phyloP scores from a whole-genome alignment of 495 filamentous ascomycete species.

The Aspergillus affinis region DNA sequence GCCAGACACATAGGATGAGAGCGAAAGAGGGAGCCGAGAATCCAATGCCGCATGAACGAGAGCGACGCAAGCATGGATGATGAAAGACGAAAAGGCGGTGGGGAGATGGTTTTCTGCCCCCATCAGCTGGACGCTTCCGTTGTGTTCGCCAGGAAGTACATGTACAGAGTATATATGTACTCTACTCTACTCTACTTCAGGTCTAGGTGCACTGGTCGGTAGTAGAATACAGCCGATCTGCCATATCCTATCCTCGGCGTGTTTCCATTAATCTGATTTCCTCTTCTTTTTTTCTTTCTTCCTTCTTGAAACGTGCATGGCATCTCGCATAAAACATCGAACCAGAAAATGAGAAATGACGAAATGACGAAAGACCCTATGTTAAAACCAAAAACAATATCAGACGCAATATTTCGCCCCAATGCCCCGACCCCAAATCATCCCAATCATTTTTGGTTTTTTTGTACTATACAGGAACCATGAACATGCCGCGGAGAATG shows the following conservation, averaged over 20 bases:
- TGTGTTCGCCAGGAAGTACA: too few species aligned
- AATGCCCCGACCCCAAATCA: conserved; percentile 47
- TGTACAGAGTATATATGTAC: too few species aligned
- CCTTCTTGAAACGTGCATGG: neutral
- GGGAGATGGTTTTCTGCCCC: conserved; percentile 17
- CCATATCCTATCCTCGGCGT: neutral
- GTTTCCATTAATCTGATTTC: neutral
- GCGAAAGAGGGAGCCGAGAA: neutral
- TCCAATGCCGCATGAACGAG: neutral
- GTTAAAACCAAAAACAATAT: conserved; percentile 31
- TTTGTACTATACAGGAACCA: conserved; percentile 49
- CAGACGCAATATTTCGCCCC: conserved; percentile 48
- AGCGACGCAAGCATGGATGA: conserved; percentile 15
- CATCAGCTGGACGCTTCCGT: neutral
- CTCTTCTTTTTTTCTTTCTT: conserved; percentile 7
- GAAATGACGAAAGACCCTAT: conserved; percentile 16
- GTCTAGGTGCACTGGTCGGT: too few species aligned
- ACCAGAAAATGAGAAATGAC: conserved; percentile 21
- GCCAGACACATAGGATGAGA: neutral
- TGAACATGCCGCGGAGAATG: conserved; percentile 28
- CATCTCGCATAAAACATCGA: conserved; percentile 18
- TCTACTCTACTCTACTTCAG: too few species aligned
- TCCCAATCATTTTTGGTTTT: conserved; percentile 44
- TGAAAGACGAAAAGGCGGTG: conserved; percentile 33
- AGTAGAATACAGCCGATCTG: neutral